phyloP scores from a whole-genome alignment of 805 yeast genomes.

The baker's yeast (Saccharomyces cerevisiae) region DNA sequence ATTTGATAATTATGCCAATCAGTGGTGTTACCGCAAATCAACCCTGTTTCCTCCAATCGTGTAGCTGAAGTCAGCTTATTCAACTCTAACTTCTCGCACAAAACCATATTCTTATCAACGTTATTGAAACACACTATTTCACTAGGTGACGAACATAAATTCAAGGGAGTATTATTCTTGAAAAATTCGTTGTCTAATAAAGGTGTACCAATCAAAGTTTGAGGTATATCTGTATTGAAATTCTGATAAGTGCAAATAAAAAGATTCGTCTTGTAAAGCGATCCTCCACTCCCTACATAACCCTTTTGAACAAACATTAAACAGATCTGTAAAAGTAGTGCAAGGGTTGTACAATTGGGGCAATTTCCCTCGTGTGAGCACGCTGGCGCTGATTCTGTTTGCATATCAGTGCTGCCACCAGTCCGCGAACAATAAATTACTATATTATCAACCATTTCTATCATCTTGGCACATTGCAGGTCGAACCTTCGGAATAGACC shows the following conservation, averaged over 20 bases:
- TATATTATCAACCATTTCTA: constrained; percentile 66
- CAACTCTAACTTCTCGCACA: constrained; percentile 76
- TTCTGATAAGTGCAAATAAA: constrained; percentile 9
- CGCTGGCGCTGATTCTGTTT: not conserved
- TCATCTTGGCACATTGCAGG: constrained; percentile 66
- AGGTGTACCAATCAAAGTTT: constrained; percentile 20
- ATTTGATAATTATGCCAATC: constrained; percentile 45
- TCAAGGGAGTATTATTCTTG: not conserved
- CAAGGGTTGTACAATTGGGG: constrained; percentile 17
- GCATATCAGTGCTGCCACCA: constrained; percentile 17
- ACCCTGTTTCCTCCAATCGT: constrained; percentile 33
- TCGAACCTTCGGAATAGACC: constrained; percentile 77
- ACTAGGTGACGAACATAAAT: constrained; percentile 19
- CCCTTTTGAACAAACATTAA: constrained; percentile 26
- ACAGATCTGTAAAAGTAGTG: constrained; percentile 38
- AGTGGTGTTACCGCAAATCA: constrained; percentile 69
- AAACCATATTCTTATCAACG: constrained; percentile 62
- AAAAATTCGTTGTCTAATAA: constrained; percentile 2
- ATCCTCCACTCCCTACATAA: constrained; percentile 1
- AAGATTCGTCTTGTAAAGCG: constrained; percentile 2
- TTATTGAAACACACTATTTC: constrained; percentile 41
- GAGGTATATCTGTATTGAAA: constrained; percentile 13
- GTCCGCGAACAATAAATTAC: constrained; percentile 61
- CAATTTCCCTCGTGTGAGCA: constrained; percentile 12
- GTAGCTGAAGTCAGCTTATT: constrained; percentile 78